Conservation (phyloP, 768 basidiomycete species). For the Suillus fuscotomentosus region DNA sequence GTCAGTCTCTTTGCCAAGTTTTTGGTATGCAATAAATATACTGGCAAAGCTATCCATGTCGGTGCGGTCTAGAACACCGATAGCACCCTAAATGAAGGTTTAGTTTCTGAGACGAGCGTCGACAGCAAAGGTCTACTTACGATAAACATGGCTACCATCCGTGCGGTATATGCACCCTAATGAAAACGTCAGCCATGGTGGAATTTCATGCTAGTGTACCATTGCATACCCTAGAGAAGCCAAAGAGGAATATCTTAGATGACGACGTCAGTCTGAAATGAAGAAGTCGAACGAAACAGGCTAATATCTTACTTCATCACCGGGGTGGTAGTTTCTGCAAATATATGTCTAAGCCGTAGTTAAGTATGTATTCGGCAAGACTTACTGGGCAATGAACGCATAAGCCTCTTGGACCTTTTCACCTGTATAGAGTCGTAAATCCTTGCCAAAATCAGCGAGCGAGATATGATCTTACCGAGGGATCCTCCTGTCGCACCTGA, state of each 20-base stretch:
- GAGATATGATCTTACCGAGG: slow-evolving; percentile 42
- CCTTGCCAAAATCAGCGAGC: not conserved
- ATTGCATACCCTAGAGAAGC: slow-evolving; percentile 62
- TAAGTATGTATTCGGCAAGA: slow-evolving; percentile 4
- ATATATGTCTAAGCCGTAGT: not conserved
- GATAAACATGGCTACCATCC: slow-evolving; percentile 72
- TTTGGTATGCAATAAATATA: slow-evolving; percentile 62
- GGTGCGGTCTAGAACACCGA: slow-evolving; percentile 66
- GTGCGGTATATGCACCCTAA: slow-evolving; percentile 74
- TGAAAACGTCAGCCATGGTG: slow-evolving; percentile 7
- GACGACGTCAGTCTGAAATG: slow-evolving; percentile 10
- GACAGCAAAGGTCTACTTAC: slow-evolving; percentile 34
- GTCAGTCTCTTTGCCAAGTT: slow-evolving; percentile 54
- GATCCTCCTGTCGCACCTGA: slow-evolving; percentile 63
- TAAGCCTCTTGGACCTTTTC: slow-evolving; percentile 79
- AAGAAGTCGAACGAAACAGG: not conserved
- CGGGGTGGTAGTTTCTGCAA: slow-evolving; percentile 63
- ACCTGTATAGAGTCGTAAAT: slow-evolving; percentile 33
- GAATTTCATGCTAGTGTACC: not conserved
- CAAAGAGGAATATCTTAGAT: slow-evolving; percentile 69
- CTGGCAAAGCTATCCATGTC: slow-evolving; percentile 72
- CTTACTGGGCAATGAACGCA: slow-evolving; percentile 79
- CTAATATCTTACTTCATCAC: slow-evolving; percentile 56
- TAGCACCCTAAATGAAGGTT: slow-evolving; percentile 48
- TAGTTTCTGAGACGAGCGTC: not conserved